phyloP scores from a whole-genome alignment of 2,329 filamentous ascomycete species.

The Diaporthe sp. region DNA sequence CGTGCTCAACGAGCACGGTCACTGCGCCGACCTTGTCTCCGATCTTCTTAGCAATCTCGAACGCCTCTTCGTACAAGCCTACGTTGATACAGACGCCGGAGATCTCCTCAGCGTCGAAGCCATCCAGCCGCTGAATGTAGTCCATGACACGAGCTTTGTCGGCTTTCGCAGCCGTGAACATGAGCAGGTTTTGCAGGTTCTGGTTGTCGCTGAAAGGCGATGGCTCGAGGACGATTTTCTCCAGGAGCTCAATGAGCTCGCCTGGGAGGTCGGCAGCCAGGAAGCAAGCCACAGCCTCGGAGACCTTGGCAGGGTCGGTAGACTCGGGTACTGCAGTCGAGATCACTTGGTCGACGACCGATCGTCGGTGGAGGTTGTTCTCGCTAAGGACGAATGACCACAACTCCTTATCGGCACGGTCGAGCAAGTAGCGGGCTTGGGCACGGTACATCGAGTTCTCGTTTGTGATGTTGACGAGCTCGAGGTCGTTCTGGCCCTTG shows the following conservation, averaged over 20 bases:
- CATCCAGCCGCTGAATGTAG: constrained; percentile 92
- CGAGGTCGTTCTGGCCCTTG: constrained; percentile 97
- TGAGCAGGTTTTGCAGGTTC: constrained; percentile 94
- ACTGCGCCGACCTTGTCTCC: constrained; percentile 88
- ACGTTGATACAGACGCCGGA: constrained; percentile 94
- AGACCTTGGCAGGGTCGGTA: constrained; percentile 93
- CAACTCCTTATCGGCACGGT: constrained; percentile 89
- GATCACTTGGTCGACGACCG: constrained; percentile 95
- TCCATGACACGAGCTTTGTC: constrained; percentile 96
- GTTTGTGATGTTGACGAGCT: constrained; percentile 97
- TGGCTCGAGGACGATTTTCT: constrained; percentile 99
- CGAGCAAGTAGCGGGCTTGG: constrained; percentile 95
- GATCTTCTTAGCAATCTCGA: constrained; percentile 99
- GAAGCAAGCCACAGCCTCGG: constrained; percentile 93
- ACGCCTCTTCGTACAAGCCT: constrained; percentile 95
- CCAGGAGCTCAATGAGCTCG: constrained; percentile 95
- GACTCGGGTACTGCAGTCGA: constrained; percentile 95
- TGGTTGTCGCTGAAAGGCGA: constrained; percentile 98
- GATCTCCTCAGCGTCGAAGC: constrained; percentile 93
- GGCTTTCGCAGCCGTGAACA: constrained; percentile 96
- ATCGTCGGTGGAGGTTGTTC: constrained; percentile 95
- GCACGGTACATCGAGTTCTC: constrained; percentile 99
- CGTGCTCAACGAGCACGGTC: constrained; percentile 93
- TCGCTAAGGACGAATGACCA: constrained; percentile 96
- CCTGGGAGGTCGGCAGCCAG: constrained; percentile 90